Evolutionary conservation across 331 rosid genomes (phyloP).

Genomic region (Arachis monticola): DNA sequence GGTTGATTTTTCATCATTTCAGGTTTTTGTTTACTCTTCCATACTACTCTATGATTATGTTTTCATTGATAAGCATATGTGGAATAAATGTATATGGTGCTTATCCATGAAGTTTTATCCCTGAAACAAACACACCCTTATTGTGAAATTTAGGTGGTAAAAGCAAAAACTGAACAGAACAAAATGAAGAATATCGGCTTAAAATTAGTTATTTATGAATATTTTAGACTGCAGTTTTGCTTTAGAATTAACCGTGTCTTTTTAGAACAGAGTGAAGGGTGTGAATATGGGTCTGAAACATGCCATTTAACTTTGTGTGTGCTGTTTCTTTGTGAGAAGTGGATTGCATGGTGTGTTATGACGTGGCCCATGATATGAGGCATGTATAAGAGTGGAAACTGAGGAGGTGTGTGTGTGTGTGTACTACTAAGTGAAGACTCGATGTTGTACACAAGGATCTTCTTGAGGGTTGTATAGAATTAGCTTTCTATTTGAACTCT

Average conservation of each 20-base stretch:
- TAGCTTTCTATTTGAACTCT: conserved; percentile 8
- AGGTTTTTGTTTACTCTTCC: neutral
- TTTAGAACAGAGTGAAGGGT: neutral
- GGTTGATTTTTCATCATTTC: neutral
- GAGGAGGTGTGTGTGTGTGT: too few relatives aligned
- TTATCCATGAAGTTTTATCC: too few relatives aligned
- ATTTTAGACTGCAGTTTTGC: conserved; percentile 22
- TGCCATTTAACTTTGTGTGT: neutral
- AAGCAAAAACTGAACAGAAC: neutral
- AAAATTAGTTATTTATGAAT: conserved; percentile 21
- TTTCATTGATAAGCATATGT: too few relatives aligned
- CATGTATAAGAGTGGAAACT: conserved; percentile 3
- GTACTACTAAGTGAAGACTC: too few relatives aligned
- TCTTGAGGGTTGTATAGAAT: conserved; percentile 3
- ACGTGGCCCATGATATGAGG: neutral
- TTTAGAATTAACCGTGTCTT: neutral
- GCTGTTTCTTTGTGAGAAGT: conserved; percentile 2
- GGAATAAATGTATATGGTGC: too few relatives aligned
- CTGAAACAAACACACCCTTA: too few relatives aligned
- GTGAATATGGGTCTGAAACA: conserved; percentile 12
- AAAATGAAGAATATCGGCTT: conserved; percentile 8
- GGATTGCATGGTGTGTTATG: neutral
- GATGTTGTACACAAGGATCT: neutral
- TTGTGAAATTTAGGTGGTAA: conserved; percentile 11
- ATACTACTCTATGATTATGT: neutral